Evolutionary conservation across 768 basidiomycete genomes (phyloP).

Genomic region (Lanmaoa pseudosensibilis): DNA sequence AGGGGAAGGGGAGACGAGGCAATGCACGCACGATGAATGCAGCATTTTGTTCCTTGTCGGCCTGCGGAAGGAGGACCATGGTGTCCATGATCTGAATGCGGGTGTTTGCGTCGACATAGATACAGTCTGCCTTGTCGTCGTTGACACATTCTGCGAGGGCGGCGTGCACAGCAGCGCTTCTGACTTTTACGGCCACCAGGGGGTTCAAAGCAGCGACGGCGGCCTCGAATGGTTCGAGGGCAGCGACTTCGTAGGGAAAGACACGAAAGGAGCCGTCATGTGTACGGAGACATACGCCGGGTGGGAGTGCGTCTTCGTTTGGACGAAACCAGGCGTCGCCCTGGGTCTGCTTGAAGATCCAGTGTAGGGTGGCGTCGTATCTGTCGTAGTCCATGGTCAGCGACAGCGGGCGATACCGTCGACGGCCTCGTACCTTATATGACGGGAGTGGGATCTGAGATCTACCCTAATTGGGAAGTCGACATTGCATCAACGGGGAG

Average conservation of each 20-base stretch:
- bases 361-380: constrained; percentile 33
- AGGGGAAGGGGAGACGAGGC: background rate
- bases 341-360: constrained; percentile 35
- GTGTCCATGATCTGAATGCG: constrained; percentile 85
- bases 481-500: background rate
- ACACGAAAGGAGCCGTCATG: constrained; percentile 50
- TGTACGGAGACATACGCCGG: constrained; percentile 51
- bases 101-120: constrained; percentile 52
- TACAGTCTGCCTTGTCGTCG: constrained; percentile 36
- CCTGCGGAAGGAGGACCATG: constrained; percentile 68
- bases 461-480: constrained; percentile 4
- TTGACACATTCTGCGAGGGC: constrained; percentile 42
- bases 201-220: constrained; percentile 55
- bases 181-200: constrained; percentile 53
- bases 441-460: constrained; percentile 15
- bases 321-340: constrained; percentile 57
- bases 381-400: constrained; percentile 35
- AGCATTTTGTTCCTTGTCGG: constrained; percentile 35
- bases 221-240: constrained; percentile 54
- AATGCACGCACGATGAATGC: constrained; percentile 69
- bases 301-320: constrained; percentile 45
- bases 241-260: constrained; percentile 54
- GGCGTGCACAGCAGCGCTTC: constrained; percentile 51
- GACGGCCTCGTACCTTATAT: constrained; percentile 3
- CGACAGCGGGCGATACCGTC: constrained; percentile 1